phyloP scores from a whole-genome alignment of 2,329 filamentous ascomycete species.

The Colletotrichum noveboracense region DNA sequence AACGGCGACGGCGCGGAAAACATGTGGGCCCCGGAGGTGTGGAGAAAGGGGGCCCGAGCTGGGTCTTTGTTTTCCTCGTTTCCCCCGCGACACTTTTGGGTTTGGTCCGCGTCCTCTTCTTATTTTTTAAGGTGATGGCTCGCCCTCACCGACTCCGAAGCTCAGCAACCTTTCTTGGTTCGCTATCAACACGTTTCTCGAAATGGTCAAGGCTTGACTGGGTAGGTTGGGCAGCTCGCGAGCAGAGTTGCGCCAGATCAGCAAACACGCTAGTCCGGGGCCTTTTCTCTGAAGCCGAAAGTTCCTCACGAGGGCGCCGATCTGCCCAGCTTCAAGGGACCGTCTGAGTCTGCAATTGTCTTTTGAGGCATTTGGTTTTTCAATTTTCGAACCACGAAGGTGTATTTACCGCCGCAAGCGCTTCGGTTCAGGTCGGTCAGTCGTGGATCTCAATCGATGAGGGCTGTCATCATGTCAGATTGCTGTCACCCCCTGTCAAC shows the following conservation, averaged over 20 bases:
- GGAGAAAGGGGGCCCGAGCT: not conserved
- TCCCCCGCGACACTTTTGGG: not conserved
- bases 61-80: not conserved
- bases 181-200: not conserved
- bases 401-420: not conserved
- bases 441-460: not conserved
- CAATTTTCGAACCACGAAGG: not conserved
- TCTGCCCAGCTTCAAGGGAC: not conserved
- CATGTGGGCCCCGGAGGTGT: not conserved
- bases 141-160: not conserved
- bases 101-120: not conserved
- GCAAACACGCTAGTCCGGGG: not conserved
- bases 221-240: not conserved
- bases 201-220: not conserved
- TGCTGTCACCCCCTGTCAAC: not conserved
- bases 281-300: not conserved
- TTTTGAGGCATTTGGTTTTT: not conserved
- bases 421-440: not conserved
- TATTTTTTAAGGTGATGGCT: not conserved
- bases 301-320: not conserved
- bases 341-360: not conserved
- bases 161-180: not conserved
- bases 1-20: not conserved
- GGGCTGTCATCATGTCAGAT: not conserved
- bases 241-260: not conserved